phyloP scores from a whole-genome alignment of 768 basidiomycete genomes.

The Boletales sp. region DNA sequence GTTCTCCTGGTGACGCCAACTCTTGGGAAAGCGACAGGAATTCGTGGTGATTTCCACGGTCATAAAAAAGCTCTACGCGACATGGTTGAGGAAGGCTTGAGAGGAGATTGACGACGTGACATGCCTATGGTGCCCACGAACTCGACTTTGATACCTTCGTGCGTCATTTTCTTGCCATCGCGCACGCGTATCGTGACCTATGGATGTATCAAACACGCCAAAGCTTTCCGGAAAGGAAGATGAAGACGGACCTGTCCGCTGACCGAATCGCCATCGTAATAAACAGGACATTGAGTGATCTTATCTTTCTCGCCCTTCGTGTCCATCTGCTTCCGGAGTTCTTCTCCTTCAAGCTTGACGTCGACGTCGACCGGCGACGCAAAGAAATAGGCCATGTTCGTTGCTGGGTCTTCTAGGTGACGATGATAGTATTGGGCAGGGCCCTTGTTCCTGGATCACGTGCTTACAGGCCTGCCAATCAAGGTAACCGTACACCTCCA shows the following conservation, averaged over 20 bases:
- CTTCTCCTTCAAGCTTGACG: slow-evolving; percentile 83
- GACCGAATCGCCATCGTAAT: slow-evolving; percentile 94
- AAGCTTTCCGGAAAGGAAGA: not conserved
- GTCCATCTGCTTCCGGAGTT: slow-evolving; percentile 84
- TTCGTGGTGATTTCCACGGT: slow-evolving; percentile 97
- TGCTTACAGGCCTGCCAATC: not conserved
- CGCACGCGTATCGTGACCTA: slow-evolving; percentile 85
- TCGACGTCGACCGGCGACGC: slow-evolving; percentile 88
- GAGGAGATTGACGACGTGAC: slow-evolving; percentile 22
- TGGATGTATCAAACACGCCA: not conserved
- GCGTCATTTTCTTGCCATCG: slow-evolving; percentile 91
- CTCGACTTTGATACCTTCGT: slow-evolving; percentile 97
- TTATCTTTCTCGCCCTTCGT: slow-evolving; percentile 89
- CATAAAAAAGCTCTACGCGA: slow-evolving; percentile 77
- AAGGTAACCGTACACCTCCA: too few relatives aligned
- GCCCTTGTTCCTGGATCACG: slow-evolving; percentile 7
- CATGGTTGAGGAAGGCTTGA: not conserved
- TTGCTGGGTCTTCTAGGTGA: not conserved
- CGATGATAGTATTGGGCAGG: slow-evolving; percentile 1
- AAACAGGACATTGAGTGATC: slow-evolving; percentile 81
- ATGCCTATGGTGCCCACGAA: slow-evolving; percentile 93
- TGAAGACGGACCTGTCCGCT: slow-evolving; percentile 65
- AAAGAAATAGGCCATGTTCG: slow-evolving; percentile 77
- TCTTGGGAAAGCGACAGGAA: slow-evolving; percentile 96
- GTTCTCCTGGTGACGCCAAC: slow-evolving; percentile 91